Evolutionary conservation across 169 alveolate genomes (phyloP), one percentile per base, ranked within the genome.

Genomic region (Sarcocystis neurona): DNA sequence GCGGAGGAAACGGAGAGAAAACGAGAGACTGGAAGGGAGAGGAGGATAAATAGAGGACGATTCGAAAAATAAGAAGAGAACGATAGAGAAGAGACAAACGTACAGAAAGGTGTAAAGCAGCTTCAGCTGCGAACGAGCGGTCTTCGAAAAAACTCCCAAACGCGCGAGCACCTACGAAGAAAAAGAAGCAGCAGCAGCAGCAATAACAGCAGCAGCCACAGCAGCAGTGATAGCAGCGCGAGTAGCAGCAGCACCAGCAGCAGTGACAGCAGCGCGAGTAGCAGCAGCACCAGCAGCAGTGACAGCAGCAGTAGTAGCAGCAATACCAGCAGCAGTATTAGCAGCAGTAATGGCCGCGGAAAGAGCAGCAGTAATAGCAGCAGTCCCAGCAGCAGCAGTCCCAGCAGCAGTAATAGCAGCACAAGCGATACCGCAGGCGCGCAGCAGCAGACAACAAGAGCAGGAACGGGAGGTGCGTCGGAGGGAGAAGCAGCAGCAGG

Each of bases 121-220:
- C 6, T 84, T 48, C 79, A 88, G 92, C 88, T 88, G 92, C 48
- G 88, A 47, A 1, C 92, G 87, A 20, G 92, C 92, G 4, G 88
- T 88, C 60, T 79, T 79, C 46, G 88, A 78, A 37, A 88, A 77
- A 34, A 66, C 84, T 18, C 88, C 92, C 72, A 88, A 78, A 44
- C 88, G 88, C 20, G 92, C 88, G 46, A 88, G 72, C 47, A 79
- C 92, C 92, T 87, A 50, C 44, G 32, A 10, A 39, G 56, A 34
- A 60, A 20, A 44, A 56, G 56, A 8, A 6, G 60, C 60, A 6
- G 15, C 60, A 15, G 60, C 60, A 15, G 60, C 60, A 15, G 27
- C 6, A 48, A 48, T 10, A 6, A 48, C 60, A 48, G 60, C 6
- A n/a, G n/a, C n/a, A n/a, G n/a, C n/a, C n/a, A n/a, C 27, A 15